phyloP scores from a whole-genome alignment of 306 rosid genomes.

The Prinsepia uniflora region DNA sequence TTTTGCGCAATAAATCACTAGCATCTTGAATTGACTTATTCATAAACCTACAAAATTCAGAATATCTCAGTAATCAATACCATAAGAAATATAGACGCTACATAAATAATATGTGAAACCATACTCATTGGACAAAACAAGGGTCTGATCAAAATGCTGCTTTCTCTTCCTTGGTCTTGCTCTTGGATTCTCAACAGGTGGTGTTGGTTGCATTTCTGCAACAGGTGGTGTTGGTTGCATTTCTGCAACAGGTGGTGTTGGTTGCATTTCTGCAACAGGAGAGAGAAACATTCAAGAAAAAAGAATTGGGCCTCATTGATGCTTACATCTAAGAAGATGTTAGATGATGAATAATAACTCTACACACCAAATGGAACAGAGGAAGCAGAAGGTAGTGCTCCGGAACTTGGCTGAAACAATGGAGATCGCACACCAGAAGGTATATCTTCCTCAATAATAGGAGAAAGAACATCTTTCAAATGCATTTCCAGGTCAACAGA shows the following conservation, averaged over 20 bases:
- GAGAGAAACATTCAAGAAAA: slow-evolving; percentile 9
- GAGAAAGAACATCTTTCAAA: slow-evolving; percentile 34
- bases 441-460: slow-evolving; percentile 31
- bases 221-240: too few relatives aligned
- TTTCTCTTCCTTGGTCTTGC: slow-evolving; percentile 64
- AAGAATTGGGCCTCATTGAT: slow-evolving; percentile 2
- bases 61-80: slow-evolving; percentile 24
- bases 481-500: slow-evolving; percentile 25
- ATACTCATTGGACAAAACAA: slow-evolving; percentile 72
- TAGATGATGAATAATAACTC: slow-evolving; percentile 1
- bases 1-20: slow-evolving; percentile 41
- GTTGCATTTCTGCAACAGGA: slow-evolving; percentile 36
- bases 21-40: slow-evolving; percentile 49
- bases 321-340: slow-evolving; percentile 9
- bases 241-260: too few relatives aligned
- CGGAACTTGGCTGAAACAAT: slow-evolving; percentile 29
- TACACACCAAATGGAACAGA: slow-evolving; percentile 40
- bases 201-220: too few relatives aligned
- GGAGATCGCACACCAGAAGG: slow-evolving; percentile 23
- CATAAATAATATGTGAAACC: slow-evolving; percentile 15
- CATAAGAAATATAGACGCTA: slow-evolving; percentile 21
- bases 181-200: slow-evolving; percentile 51
- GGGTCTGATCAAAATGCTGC: slow-evolving; percentile 57
- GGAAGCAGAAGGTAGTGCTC: slow-evolving; percentile 40
- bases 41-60: slow-evolving; percentile 51